A percentile compares a stretch with the other conserved stretches of the same genome.
Evolutionary conservation across 2,329 filamentous ascomycete genomes (phyloP).

Genomic region (Didymella sp.): DNA sequence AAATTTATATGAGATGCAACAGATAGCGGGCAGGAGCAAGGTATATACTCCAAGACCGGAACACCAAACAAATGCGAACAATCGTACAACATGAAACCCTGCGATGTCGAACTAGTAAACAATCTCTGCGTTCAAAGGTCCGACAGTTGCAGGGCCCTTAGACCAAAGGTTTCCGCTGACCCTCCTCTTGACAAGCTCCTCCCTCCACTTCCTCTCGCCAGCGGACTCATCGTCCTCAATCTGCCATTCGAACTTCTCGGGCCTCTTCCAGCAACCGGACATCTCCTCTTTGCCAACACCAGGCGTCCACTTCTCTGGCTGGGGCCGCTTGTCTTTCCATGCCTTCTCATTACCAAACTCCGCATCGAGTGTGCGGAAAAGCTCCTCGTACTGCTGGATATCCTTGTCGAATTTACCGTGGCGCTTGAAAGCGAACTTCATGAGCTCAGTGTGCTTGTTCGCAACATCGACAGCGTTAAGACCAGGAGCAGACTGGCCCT

Average conservation of each 20-base stretch:
- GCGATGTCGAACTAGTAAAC: neutral
- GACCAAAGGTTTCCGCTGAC: conserved; percentile 26
- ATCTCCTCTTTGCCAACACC: conserved; percentile 24
- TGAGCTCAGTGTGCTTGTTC: conserved; percentile 25
- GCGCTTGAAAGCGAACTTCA: conserved; percentile 28
- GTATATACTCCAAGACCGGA: neutral
- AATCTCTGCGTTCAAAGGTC: conserved; percentile 3
- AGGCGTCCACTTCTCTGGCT: conserved; percentile 30
- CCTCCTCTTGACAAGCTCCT: conserved; percentile 29
- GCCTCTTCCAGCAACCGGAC: conserved; percentile 28
- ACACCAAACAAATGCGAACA: neutral
- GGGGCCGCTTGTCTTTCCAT: conserved; percentile 26
- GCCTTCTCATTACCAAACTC: conserved; percentile 23
- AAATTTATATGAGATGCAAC: neutral
- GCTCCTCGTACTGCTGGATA: conserved; percentile 24
- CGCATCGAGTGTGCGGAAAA: conserved; percentile 26
- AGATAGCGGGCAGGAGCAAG: neutral
- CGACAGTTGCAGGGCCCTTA: neutral
- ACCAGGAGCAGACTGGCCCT: conserved; percentile 25
- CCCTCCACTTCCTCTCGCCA: conserved; percentile 21
- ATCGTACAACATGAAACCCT: neutral
- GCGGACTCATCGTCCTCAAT: conserved; percentile 28
- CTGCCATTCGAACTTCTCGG: conserved; percentile 25
- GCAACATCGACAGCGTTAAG: conserved; percentile 21
- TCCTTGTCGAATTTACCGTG: conserved; percentile 29